Evolutionary conservation across 2,329 filamentous ascomycete species (phyloP), one percentile per base, ranked within the genome.

Genomic region (Fonsecaea pugnacius): DNA sequence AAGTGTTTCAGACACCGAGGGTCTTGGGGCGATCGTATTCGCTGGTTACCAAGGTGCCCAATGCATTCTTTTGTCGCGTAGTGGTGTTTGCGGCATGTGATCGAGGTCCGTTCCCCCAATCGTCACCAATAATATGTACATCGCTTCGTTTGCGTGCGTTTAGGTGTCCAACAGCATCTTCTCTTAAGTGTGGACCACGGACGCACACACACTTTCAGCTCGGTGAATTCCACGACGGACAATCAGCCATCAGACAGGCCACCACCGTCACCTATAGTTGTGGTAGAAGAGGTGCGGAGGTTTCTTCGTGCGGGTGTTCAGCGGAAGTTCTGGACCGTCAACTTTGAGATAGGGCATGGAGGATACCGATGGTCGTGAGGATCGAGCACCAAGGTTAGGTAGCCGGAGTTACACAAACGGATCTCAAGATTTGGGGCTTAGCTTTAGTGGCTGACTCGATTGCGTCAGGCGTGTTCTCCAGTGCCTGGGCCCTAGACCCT

Each of bases 381-480:
- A 43, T 43, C 38, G 38, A 43, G 38, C 3, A 43, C 54, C 12
- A 1, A n/a, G 56, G 56, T 50, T 32, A 27, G 12, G 40, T 21
- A 38, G 56, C 56, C 56, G 30, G 40, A 59, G 46, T 32, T 18
- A 10, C 10, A 36, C 50, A 24, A 46, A 46, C 18, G 43, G 8
- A 33, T 27, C 27, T 24, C 24, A 24, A 52, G 46, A 32, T 30
- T 33, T 56, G 51, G 16, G 16, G 8, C 14, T 53, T 3, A 8
- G 21, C 21, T 32, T 52, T 32, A 59, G 57, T 59, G 57, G 46
- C 57, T 51, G 46, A 35, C 27, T 46, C 57, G 46, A 40, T 59
- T 38, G 57, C 57, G 57, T 59, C 57, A 59, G 46, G 43, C 43
- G 57, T 59, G 30, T 33, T 32, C 40, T 7, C 24, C 4, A 33